Conservation (phyloP, 2,329 filamentous ascomycete species). For the Colletotrichum camelliae region DNA sequence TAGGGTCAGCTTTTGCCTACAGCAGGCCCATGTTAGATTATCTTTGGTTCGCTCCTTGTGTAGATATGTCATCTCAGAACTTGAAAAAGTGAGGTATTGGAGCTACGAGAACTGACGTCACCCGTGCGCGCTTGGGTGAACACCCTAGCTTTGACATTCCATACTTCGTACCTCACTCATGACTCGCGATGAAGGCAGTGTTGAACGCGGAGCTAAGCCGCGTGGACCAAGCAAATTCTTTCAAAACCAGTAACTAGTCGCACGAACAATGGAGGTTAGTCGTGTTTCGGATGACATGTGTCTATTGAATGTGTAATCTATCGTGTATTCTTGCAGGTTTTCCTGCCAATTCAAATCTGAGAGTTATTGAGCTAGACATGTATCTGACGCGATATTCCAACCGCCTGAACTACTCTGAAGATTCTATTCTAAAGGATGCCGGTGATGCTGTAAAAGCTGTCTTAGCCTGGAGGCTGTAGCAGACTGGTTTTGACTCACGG, state of each 20-base stretch:
- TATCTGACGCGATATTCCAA: neutral
- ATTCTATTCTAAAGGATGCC: neutral
- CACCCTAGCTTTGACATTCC: neutral
- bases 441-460: neutral
- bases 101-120: neutral
- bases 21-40: neutral
- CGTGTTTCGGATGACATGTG: neutral
- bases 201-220: neutral
- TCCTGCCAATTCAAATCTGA: neutral
- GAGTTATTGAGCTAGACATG: accelerated
- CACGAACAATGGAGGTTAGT: neutral
- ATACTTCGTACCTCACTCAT: neutral
- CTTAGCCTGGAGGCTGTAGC: neutral
- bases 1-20: neutral
- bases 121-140: neutral
- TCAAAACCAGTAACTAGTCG: neutral
- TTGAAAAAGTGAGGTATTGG: neutral
- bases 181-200: neutral
- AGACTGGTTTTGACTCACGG: neutral
- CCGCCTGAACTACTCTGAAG: neutral
- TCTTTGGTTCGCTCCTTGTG: neutral
- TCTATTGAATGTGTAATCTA: neutral
- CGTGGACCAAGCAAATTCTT: neutral
- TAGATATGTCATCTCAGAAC: neutral
- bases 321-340: neutral